phyloP scores from a whole-genome alignment of 768 basidiomycete species.

The Termitomyces titanicus region DNA sequence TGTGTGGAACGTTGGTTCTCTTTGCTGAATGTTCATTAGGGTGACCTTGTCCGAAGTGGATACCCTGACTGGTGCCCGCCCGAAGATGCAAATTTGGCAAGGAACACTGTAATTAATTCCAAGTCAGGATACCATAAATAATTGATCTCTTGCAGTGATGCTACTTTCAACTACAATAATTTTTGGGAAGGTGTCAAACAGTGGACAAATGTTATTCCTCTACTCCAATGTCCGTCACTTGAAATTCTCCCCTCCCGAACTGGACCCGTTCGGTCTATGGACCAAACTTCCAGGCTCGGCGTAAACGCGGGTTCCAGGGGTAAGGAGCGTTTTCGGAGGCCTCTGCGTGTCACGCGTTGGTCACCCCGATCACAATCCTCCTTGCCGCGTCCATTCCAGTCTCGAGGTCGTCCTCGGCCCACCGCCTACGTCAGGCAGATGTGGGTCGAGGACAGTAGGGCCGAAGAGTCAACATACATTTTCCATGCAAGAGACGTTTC shows the following conservation, averaged over 20 bases:
- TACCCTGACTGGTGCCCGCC: slow-evolving; percentile 49
- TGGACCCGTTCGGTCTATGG: slow-evolving; percentile 50
- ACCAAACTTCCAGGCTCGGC: slow-evolving; percentile 44
- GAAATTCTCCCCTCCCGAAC: slow-evolving; percentile 38
- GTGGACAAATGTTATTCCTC: slow-evolving; percentile 47
- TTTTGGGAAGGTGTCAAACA: slow-evolving; percentile 49
- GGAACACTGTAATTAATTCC: slow-evolving; percentile 33
- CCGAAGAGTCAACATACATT: no score
- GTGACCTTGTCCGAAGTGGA: slow-evolving; percentile 39
- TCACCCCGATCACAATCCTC: no score
- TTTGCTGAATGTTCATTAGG: slow-evolving; percentile 20
- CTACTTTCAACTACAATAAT: slow-evolving; percentile 46
- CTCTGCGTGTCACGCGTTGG: no score
- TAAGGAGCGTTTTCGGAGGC: no score
- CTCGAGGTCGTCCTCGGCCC: no score
- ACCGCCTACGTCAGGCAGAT: no score
- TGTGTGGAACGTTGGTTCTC: no score
- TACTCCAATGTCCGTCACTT: slow-evolving; percentile 34
- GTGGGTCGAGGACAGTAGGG: no score
- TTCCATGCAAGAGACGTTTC: no score
- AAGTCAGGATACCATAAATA: neutral
- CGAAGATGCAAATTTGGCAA: slow-evolving; percentile 53
- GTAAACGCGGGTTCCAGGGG: no score
- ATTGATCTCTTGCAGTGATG: slow-evolving; percentile 30
- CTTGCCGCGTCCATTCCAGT: no score